phyloP scores from a whole-genome alignment of 2,329 filamentous ascomycete genomes.

The Claviceps sp. region DNA sequence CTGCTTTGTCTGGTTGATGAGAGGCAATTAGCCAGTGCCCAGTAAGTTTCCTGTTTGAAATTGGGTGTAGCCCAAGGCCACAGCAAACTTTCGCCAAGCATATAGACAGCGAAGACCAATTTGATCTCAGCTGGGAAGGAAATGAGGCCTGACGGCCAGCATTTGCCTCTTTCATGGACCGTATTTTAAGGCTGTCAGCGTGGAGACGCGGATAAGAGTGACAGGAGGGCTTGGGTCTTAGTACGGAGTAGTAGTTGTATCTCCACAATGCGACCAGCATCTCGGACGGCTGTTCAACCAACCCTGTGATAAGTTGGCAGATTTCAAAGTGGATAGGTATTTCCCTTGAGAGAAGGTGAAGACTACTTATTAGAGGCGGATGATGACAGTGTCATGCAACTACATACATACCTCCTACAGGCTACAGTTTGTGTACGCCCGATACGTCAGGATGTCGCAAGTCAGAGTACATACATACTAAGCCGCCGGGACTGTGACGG shows the following conservation, averaged over 20 bases:
- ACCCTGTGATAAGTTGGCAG: neutral
- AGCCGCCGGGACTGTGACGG: neutral
- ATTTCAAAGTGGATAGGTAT: constrained; percentile 2
- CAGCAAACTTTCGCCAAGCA: no score
- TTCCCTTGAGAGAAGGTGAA: neutral
- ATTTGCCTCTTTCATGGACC: neutral
- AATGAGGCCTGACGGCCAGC: neutral
- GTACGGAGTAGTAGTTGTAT: neutral
- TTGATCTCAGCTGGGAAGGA: neutral
- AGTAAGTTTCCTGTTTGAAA: neutral
- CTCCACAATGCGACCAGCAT: constrained; percentile 1
- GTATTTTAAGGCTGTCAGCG: neutral
- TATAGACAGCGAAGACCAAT: neutral
- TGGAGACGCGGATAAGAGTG: neutral
- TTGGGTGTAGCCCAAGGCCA: neutral
- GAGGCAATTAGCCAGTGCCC: neutral
- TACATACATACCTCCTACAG: neutral
- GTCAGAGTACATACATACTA: neutral
- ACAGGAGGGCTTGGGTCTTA: neutral
- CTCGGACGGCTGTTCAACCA: neutral
- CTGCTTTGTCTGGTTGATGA: neutral
- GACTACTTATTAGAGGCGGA: neutral
- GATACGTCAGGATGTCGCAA: constrained; percentile 1
- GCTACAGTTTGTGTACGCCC: neutral
- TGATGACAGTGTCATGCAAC: neutral